Percentiles rank a stretch among this genome's conserved stretches.
Evolutionary conservation across 78 protist species (phyloP).

Genomic region (Dictyostelium capitatum): DNA sequence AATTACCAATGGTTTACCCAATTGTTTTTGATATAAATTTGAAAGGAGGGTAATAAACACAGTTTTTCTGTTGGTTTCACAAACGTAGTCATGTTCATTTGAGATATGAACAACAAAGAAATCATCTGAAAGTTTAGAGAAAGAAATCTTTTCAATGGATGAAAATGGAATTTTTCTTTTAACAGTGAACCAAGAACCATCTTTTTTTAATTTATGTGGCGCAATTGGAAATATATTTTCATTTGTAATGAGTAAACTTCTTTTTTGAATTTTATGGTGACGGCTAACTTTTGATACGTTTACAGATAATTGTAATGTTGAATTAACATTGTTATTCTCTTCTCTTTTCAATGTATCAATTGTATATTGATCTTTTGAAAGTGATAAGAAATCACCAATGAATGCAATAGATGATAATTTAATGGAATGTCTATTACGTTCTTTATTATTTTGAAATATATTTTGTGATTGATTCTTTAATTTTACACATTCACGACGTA

Average conservation of each 20-base stretch:
- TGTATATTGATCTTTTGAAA: conserved; percentile 12
- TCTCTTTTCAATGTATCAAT: conserved; percentile 1
- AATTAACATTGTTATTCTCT: background rate
- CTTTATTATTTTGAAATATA: conserved; percentile 69
- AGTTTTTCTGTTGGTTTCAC: conserved; percentile 71
- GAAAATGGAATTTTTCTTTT: conserved; percentile 54
- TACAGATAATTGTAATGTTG: conserved; percentile 31
- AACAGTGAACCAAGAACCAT: conserved; percentile 64
- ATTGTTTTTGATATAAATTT: conserved; percentile 34
- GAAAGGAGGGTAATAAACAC: conserved; percentile 65
- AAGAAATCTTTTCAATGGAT: conserved; percentile 22
- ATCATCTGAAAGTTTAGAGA: conserved; percentile 27
- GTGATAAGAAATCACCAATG: conserved; percentile 70
- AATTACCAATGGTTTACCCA: conserved; percentile 4
- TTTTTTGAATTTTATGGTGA: conserved; percentile 69
- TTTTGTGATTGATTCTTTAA: conserved; percentile 53
- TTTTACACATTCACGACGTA: conserved; percentile 61
- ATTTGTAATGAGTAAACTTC: conserved; percentile 42
- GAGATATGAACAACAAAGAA: conserved; percentile 54
- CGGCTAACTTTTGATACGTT: conserved; percentile 60
- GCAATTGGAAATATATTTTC: conserved; percentile 27
- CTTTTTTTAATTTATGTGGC: conserved; percentile 59
- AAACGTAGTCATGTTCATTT: conserved; percentile 46
- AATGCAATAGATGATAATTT: conserved; percentile 21
- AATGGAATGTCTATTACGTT: conserved; percentile 50